These are phyloP conservation scores for Globisporangium parvum DNA, from an alignment of 352 stramenopile species.

Conservation along the genomic window DNA sequence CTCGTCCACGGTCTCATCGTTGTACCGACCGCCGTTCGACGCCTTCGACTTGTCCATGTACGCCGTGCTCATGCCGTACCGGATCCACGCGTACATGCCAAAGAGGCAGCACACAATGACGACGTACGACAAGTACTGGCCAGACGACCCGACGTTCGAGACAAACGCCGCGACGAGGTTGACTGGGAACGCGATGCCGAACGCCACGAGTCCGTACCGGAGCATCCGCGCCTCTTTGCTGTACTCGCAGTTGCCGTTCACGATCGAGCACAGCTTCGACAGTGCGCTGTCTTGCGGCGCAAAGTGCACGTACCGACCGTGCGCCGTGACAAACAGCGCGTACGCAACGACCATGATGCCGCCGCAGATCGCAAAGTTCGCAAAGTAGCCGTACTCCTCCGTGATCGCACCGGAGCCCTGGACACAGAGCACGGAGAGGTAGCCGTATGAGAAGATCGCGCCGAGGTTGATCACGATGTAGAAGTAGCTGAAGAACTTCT, in stretches of 20 bases:
- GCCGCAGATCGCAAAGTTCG: constrained; percentile 78
- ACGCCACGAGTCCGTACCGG: constrained; percentile 68
- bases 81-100: constrained; percentile 81
- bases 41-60: constrained; percentile 86
- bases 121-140: constrained; percentile 71
- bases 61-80: constrained; percentile 70
- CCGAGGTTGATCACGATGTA: constrained; percentile 91
- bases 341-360: constrained; percentile 82
- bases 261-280: constrained; percentile 65
- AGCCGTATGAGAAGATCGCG: constrained; percentile 88
- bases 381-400: constrained; percentile 86
- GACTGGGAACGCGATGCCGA: constrained; percentile 51
- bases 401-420: constrained; percentile 71
- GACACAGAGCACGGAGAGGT: constrained; percentile 86
- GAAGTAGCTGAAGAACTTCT: constrained; percentile 90
- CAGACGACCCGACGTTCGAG: constrained; percentile 36
- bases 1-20: constrained; percentile 79
- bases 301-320: constrained; percentile 68
- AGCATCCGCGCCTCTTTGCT: constrained; percentile 76
- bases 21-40: constrained; percentile 72
- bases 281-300: constrained; percentile 67
- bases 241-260: constrained; percentile 70
- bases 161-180: constrained; percentile 78
- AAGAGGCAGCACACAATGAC: constrained; percentile 60
- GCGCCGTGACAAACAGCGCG: constrained; percentile 53